Percentiles rank a stretch among this genome's conserved stretches.
These are phyloP conservation scores for Aschersonia sp. DNA, from an alignment of 2,329 filamentous ascomycete genomes.

Conservation along the genomic window DNA sequence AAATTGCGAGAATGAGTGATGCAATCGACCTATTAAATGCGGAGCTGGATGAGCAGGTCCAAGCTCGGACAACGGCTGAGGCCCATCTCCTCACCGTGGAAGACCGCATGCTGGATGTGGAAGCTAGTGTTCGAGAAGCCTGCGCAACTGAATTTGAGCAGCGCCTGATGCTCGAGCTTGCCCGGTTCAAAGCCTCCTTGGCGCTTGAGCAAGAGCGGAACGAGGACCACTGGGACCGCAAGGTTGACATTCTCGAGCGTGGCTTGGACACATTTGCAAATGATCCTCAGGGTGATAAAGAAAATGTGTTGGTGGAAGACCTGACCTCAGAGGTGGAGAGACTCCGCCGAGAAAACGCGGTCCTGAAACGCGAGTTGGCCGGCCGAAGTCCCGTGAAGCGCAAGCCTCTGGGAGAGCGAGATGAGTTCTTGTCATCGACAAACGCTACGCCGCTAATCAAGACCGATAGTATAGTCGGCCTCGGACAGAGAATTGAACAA, in stretches of 20 bases:
- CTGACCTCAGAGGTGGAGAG: slow-evolving; percentile 58
- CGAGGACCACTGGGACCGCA: slow-evolving; percentile 77
- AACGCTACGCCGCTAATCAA: too few relatives aligned
- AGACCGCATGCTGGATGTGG: slow-evolving; percentile 50
- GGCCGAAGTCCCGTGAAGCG: slow-evolving; percentile 49
- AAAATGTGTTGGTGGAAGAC: slow-evolving; percentile 47
- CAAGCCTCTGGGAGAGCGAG: slow-evolving; percentile 33
- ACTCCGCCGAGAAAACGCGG: slow-evolving; percentile 47
- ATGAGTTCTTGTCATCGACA: too few relatives aligned
- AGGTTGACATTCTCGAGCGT: slow-evolving; percentile 53
- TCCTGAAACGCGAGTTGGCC: slow-evolving; percentile 50
- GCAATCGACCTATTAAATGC: slow-evolving; percentile 63
- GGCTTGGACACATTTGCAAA: slow-evolving; percentile 28
- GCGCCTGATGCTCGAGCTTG: slow-evolving; percentile 57
- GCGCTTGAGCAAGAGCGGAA: slow-evolving; percentile 65
- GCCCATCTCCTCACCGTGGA: slow-evolving; percentile 57
- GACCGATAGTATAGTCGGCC: too few relatives aligned
- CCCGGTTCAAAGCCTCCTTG: slow-evolving; percentile 66
- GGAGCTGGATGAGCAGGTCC: slow-evolving; percentile 55
- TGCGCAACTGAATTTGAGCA: slow-evolving; percentile 77
- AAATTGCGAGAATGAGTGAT: slow-evolving; percentile 58
- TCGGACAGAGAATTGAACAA: too few relatives aligned
- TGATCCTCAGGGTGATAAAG: slow-evolving; percentile 41
- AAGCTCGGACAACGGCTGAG: slow-evolving; percentile 57
- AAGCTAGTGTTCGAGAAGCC: slow-evolving; percentile 78